phyloP scores from a whole-genome alignment of 805 yeast genomes.

The Schizosaccharomyces octosporus region DNA sequence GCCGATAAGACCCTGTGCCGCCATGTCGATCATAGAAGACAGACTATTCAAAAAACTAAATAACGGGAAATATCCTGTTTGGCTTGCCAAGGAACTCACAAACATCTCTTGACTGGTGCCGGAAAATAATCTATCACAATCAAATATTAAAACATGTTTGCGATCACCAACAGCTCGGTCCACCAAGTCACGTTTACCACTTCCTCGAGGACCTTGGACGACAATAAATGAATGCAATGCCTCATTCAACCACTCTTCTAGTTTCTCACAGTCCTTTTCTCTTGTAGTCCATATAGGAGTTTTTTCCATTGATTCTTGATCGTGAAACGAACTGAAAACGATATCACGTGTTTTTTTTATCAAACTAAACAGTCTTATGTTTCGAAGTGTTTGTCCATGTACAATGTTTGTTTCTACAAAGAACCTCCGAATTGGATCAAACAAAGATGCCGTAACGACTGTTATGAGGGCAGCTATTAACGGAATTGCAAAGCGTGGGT shows the following conservation, averaged over 20 bases:
- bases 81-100: constrained; percentile 41
- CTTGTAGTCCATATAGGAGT: constrained; percentile 39
- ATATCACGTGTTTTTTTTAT: not conserved
- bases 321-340: constrained; percentile 12
- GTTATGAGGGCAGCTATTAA: constrained; percentile 54
- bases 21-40: constrained; percentile 57
- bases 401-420: constrained; percentile 45
- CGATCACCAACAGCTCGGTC: constrained; percentile 38
- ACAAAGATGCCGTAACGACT: constrained; percentile 56
- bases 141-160: constrained; percentile 34
- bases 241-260: constrained; percentile 62
- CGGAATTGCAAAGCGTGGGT: constrained; percentile 67
- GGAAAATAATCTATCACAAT: constrained; percentile 54
- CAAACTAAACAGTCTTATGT: constrained; percentile 1
- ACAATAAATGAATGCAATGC: constrained; percentile 77
- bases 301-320: constrained; percentile 1
- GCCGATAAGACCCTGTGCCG: constrained; percentile 74
- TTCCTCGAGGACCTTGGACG: constrained; percentile 78
- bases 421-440: constrained; percentile 79
- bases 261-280: constrained; percentile 35
- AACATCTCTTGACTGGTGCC: constrained; percentile 50
- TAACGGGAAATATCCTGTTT: constrained; percentile 76
- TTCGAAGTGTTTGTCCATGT: constrained; percentile 15
- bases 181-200: constrained; percentile 78
- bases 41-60: constrained; percentile 78